A percentile compares a stretch with the other conserved stretches of the same genome.
phyloP scores from a whole-genome alignment of 495 filamentous ascomycete species.

The Penicillium riverlandense region DNA sequence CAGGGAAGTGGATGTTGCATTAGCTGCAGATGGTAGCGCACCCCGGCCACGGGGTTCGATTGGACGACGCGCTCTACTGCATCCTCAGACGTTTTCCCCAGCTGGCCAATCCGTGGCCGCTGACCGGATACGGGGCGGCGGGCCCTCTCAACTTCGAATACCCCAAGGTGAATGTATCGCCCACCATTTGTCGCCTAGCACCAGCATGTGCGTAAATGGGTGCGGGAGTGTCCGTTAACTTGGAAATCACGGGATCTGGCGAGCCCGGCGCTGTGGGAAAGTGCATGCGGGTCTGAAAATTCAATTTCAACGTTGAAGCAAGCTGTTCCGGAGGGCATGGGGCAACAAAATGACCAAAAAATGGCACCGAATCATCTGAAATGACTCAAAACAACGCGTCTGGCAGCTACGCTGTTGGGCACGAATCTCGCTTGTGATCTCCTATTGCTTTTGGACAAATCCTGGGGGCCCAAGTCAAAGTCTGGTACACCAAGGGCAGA shows the following conservation, averaged over 20 bases:
- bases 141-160: conserved; percentile 22
- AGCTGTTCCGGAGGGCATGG: conserved; percentile 3
- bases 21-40: conserved; percentile 30
- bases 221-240: conserved; percentile 34
- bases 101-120: conserved; percentile 26
- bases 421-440: conserved; percentile 14
- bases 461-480: conserved; percentile 21
- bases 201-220: conserved; percentile 22
- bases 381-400: neutral
- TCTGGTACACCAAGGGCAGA: conserved; percentile 17
- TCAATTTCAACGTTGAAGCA: conserved; percentile 38
- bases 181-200: conserved; percentile 34
- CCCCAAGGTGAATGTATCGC: conserved; percentile 11
- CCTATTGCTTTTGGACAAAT: conserved; percentile 14
- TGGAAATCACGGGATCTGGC: conserved; percentile 38
- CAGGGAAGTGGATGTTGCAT: conserved; percentile 5
- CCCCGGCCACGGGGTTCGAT: conserved; percentile 17
- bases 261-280: conserved; percentile 33
- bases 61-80: conserved; percentile 22
- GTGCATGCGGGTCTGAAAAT: conserved; percentile 36
- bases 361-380: neutral
- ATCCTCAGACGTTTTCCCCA: conserved; percentile 10
- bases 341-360: conserved; percentile 2
- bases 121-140: conserved; percentile 10
- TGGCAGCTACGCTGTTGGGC: conserved; percentile 13